Evolutionary conservation across 2,329 filamentous ascomycete genomes (phyloP).

Genomic region (Monilinia laxa): DNA sequence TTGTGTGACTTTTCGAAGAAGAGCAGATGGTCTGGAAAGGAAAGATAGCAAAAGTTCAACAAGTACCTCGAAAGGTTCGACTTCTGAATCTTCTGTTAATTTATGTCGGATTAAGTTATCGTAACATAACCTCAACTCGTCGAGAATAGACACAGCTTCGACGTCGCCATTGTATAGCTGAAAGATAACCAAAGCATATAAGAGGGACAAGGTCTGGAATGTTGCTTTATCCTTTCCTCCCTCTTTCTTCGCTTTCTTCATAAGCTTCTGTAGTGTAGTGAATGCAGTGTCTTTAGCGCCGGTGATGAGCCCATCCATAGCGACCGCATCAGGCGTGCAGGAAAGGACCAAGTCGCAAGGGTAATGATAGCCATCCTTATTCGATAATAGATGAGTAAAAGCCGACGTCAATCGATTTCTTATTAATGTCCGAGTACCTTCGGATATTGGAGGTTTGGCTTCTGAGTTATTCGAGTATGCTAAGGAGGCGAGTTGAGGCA

Average conservation of each 20-base stretch:
- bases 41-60: conserved; percentile 91
- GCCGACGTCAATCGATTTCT: conserved; percentile 58
- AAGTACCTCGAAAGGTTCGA: conserved; percentile 66
- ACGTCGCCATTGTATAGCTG: conserved; percentile 88
- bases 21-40: conserved; percentile 76
- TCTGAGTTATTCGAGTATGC: conserved; percentile 52
- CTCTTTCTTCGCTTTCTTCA: conserved; percentile 45
- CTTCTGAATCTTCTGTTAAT: conserved; percentile 49
- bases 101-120: conserved; percentile 56
- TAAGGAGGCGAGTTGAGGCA: conserved; percentile 48
- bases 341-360: conserved; percentile 36
- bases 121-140: conserved; percentile 77
- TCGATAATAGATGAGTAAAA: conserved; percentile 57
- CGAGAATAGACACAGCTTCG: conserved; percentile 78
- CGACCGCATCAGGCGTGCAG: conserved; percentile 44
- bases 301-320: conserved; percentile 56
- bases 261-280: conserved; percentile 53
- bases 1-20: conserved; percentile 83
- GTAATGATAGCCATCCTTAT: conserved; percentile 52
- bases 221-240: conserved; percentile 38
- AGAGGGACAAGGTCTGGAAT: conserved; percentile 67
- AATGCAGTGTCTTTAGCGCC: conserved; percentile 53
- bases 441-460: conserved; percentile 48
- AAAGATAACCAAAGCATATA: conserved; percentile 81
- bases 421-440: conserved; percentile 55